Conservation (phyloP, 129 eudicot genomes). For the Centrapalus pauciflorus region DNA sequence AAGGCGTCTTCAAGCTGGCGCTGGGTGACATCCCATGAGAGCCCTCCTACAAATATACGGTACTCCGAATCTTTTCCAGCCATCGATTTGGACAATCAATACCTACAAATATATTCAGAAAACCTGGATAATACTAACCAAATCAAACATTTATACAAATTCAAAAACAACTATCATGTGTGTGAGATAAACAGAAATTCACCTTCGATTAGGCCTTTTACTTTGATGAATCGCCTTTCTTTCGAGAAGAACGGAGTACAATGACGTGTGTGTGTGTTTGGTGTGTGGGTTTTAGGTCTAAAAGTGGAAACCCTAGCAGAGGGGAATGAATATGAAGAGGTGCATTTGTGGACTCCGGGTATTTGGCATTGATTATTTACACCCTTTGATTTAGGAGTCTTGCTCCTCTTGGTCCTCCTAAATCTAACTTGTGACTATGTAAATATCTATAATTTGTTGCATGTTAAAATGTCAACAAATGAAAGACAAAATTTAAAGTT, state of each 20-base stretch:
- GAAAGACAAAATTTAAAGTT: too few relatives aligned
- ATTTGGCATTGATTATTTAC: constrained; percentile 4
- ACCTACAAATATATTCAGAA: not conserved
- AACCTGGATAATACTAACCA: not conserved
- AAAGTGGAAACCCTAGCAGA: constrained; percentile 23
- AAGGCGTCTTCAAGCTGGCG: constrained; percentile 88
- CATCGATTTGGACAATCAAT: constrained; percentile 32
- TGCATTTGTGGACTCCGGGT: not conserved
- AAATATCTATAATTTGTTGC: too few relatives aligned
- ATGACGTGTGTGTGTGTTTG: not conserved
- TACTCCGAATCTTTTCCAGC: constrained; percentile 67
- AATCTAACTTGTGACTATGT: not conserved
- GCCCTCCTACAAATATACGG: constrained; percentile 87
- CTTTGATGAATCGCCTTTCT: constrained; percentile 7
- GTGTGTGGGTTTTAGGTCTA: constrained; percentile 13
- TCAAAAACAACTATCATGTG: not conserved
- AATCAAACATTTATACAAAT: not conserved
- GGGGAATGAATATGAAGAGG: not conserved
- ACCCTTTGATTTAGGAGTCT: not conserved
- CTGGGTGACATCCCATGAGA: constrained; percentile 75
- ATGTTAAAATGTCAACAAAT: too few relatives aligned
- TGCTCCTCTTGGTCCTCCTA: not conserved
- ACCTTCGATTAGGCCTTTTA: constrained; percentile 9
- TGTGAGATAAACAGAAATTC: not conserved
- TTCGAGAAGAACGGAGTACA: not conserved